A percentile compares a stretch with the other conserved stretches of the same genome.
phyloP scores from a whole-genome alignment of 2,329 filamentous ascomycete species.

The Trichophyton rubrum region DNA sequence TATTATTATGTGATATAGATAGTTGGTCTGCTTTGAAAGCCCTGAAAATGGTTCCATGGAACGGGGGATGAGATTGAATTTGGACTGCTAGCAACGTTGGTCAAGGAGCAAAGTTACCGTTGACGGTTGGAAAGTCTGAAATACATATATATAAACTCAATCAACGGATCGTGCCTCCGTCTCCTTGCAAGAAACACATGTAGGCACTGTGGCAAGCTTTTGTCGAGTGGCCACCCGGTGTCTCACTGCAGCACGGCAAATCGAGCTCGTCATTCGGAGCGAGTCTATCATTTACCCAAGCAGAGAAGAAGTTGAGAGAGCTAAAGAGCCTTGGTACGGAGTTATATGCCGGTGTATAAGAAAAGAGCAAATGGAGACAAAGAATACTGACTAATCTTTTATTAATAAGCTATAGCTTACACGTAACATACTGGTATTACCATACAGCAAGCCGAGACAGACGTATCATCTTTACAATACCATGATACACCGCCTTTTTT shows the following conservation, averaged over 20 bases:
- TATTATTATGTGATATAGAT: no score
- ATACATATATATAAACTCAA: background rate
- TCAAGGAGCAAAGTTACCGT: background rate
- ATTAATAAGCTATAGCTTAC: background rate
- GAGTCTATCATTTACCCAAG: no score
- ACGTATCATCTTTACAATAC: background rate
- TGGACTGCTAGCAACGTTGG: background rate
- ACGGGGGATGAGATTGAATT: background rate
- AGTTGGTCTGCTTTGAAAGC: background rate
- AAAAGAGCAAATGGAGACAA: background rate
- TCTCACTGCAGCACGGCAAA: no score
- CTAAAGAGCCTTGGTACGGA: no score
- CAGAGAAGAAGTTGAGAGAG: no score
- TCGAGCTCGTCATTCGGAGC: no score
- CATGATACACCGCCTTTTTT: constrained; percentile 1
- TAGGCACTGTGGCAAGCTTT: background rate
- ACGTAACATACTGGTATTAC: background rate
- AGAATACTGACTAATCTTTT: background rate
- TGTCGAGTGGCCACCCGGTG: no score
- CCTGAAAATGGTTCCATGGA: background rate
- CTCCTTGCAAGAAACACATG: no score
- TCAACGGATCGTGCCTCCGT: background rate
- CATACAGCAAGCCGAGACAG: background rate
- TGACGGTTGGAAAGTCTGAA: background rate
- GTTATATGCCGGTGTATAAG: no score